Base-by-base conservation (phyloP, 2,329 filamentous ascomycete genomes). In the Raffaelea arxii region DNA sequence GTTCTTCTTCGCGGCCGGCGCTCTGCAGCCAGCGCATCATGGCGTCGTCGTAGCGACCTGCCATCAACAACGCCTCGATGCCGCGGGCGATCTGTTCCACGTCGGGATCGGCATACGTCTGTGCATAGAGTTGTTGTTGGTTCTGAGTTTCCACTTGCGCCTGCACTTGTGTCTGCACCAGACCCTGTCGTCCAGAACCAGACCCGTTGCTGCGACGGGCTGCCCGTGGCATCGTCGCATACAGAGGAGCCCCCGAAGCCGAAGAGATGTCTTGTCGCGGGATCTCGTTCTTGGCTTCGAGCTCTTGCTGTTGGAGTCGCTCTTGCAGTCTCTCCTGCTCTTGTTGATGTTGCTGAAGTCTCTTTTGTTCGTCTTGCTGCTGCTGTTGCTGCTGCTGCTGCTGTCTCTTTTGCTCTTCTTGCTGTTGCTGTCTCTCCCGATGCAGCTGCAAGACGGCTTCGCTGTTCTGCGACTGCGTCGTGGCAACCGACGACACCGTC, bases 401-500 rank as follows among this genome's bases (percentile, higher is more conserved):
- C 24, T 47, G 51, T 1, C n/a, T 49, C 27, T 38, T 47, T 56
- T 54, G 11, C 53, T 48, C 44, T 60, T 74, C n/a, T n/a, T n/a
- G n/a, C n/a, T n/a, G n/a, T n/a, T n/a, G n/a, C n/a, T n/a, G n/a
- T n/a, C n/a, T n/a, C n/a, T n/a, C n/a, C n/a, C n/a, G n/a, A n/a
- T n/a, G n/a, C n/a, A n/a, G n/a, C n/a, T n/a, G n/a, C n/a, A n/a
- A n/a, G n/a, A n/a, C n/a, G n/a, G n/a, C n/a, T n/a, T n/a, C n/a
- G n/a, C n/a, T n/a, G 53, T 88, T 79, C 46, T 84, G 75, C 4
- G 75, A 66, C 63, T 90, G 85, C 1, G 76, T 74, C 5, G 77
- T 66, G 5, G 80, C 80, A 80, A 91, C 81, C 12, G 75, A 75
- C 35, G 79, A 77, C 22, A 91, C 73, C 39, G 81, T 86, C 51